Evolutionary conservation across 1,284 basidiomycete genomes (phyloP), one percentile per base, ranked within the genome.

Genomic region (Grifola frondosa): DNA sequence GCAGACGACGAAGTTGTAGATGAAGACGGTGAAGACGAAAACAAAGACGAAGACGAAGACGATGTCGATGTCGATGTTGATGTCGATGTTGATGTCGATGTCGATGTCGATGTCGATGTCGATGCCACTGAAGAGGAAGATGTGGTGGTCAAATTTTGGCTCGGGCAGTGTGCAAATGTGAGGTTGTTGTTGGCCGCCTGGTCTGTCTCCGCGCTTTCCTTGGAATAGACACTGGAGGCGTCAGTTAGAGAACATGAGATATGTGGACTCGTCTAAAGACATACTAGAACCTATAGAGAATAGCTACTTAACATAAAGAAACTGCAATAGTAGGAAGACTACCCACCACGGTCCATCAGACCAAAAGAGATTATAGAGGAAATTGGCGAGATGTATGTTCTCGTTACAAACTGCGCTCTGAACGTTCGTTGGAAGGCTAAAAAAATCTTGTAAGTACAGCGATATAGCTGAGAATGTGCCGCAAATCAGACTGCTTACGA

Each of bases 301-400:
- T 6, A 11, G 3, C 22, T 9, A 40, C 13, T 1, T 11, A 8
- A 19, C 2, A 16, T n/a, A 1, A 26, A 10, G 35, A 31, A 29
- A 19, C n/a, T 7, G 5, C 6, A 33, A 15, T 23, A n/a, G 21
- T 1, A 20, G 11, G 10, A 1, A 8, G 32, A 15, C 17, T 11
- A 19, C 44, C 33, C 26, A 55, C 53, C 53, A 55, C 15, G 48
- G 20, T 6, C 53, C 53, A 26, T 43, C 42, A 13, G 41, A 48
- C 53, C 53, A 55, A 6, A n/a, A n/a, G n/a, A 44, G 37, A 1
- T 30, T 40, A n/a, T 55, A 55, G 11, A 55, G 36, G 30, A 40
- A 52, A 29, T 55, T 30, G 24, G 52, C 46, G 4, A 55, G 23
- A 13, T 34, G 46, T 29, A 55, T 50, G 13, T 43, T 41, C 38